A percentile compares a stretch with the other conserved stretches of the same genome.
These are phyloP conservation scores for Cercospora sp. DNA, from an alignment of 2,329 filamentous ascomycete genomes.

Conservation along the genomic window DNA sequence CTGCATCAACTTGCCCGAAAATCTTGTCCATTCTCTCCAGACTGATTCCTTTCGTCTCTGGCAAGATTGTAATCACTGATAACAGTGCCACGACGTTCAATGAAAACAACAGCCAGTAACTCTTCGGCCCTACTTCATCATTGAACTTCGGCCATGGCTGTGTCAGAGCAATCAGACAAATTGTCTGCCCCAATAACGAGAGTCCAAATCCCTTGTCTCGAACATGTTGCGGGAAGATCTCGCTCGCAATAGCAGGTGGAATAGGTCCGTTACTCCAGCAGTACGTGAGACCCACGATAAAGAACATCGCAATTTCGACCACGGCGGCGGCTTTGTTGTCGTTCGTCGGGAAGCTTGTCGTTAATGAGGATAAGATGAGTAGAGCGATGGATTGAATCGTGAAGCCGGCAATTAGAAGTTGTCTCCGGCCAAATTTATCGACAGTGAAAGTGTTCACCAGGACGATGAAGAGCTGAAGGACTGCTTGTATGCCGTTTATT, in stretches of 20 bases:
- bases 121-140: background rate
- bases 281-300: background rate
- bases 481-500: conserved; percentile 42
- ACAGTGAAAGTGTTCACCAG: conserved; percentile 47
- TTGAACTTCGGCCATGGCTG: background rate
- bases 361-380: background rate
- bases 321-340: background rate
- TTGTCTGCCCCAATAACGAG: background rate
- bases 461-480: conserved; percentile 44
- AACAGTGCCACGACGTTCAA: background rate
- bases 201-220: background rate
- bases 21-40: conserved; percentile 35
- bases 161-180: background rate
- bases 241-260: background rate
- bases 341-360: background rate
- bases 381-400: conserved; percentile 40
- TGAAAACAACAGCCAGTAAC: background rate
- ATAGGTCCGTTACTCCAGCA: background rate
- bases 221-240: background rate
- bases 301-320: background rate
- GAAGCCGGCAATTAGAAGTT: conserved; percentile 42
- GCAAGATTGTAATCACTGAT: background rate
- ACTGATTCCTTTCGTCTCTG: conserved; percentile 50
- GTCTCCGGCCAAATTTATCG: conserved; percentile 40
- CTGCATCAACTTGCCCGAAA: conserved; percentile 41